Percentiles rank a stretch among this genome's conserved stretches.
Conservation (phyloP, 2,329 filamentous ascomycete species). For the Fusarium tuaranense region DNA sequence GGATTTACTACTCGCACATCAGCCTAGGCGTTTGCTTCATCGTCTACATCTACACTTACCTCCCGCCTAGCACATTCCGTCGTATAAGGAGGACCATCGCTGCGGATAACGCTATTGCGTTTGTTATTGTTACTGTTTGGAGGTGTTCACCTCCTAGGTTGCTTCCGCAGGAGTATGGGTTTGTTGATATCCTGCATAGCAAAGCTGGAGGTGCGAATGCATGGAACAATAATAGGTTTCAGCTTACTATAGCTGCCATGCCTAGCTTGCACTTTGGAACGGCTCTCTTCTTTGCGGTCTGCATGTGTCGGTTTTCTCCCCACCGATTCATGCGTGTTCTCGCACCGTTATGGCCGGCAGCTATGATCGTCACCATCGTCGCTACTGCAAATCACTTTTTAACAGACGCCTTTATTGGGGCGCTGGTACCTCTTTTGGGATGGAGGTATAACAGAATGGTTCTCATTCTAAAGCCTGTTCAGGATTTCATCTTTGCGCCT, state of each 20-base stretch:
- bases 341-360: slow-evolving; percentile 56
- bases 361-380: slow-evolving; percentile 56
- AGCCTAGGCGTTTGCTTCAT: slow-evolving; percentile 58
- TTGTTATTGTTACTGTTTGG: slow-evolving; percentile 59
- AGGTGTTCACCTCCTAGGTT: slow-evolving; percentile 62
- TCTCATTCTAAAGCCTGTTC: slow-evolving; percentile 43
- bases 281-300: slow-evolving; percentile 51
- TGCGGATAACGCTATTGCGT: slow-evolving; percentile 61
- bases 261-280: slow-evolving; percentile 61
- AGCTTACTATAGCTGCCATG: slow-evolving; percentile 62
- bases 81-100: slow-evolving; percentile 60
- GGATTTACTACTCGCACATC: slow-evolving; percentile 61
- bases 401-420: slow-evolving; percentile 51
- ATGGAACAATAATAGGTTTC: slow-evolving; percentile 60
- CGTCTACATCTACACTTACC: slow-evolving; percentile 60
- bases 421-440: slow-evolving; percentile 48
- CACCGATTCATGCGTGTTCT: slow-evolving; percentile 51
- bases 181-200: slow-evolving; percentile 58
- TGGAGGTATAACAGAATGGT: slow-evolving; percentile 48
- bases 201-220: slow-evolving; percentile 42
- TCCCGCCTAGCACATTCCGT: slow-evolving; percentile 53
- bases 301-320: slow-evolving; percentile 53
- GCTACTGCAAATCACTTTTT: slow-evolving; percentile 56
- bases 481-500: slow-evolving; percentile 45
- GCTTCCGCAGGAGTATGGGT: slow-evolving; percentile 59